Conservation (phyloP, 352 stramenopile genomes). For the Pythium periplocum region DNA sequence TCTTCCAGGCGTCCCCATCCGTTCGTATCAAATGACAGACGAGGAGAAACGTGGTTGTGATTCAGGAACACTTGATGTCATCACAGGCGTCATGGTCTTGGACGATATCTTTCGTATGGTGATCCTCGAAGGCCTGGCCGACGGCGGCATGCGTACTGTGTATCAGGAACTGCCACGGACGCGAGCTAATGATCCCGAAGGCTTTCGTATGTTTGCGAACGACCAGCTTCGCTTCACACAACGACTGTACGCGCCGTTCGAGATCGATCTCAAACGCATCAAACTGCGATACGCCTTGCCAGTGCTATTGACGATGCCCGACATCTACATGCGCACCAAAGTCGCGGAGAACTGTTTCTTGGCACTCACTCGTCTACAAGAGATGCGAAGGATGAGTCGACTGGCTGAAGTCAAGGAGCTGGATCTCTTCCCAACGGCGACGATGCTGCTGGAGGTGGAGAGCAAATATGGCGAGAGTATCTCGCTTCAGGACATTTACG, state of each 20-base stretch:
- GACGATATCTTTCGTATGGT: constrained; percentile 84
- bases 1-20: constrained; percentile 47
- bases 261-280: constrained; percentile 87
- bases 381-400: constrained; percentile 50
- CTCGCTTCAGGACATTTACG: constrained; percentile 84
- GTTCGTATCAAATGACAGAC: constrained; percentile 74
- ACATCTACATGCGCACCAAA: constrained; percentile 89
- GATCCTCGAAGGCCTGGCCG: constrained; percentile 77
- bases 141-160: constrained; percentile 44
- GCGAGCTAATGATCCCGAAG: constrained; percentile 23
- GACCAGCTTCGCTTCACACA: constrained; percentile 61
- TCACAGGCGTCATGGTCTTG: constrained; percentile 86
- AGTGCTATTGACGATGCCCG: constrained; percentile 55
- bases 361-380: constrained; percentile 59
- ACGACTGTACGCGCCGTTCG: constrained; percentile 83
- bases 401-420: constrained; percentile 55
- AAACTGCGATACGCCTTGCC: constrained; percentile 81
- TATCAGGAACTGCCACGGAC: constrained; percentile 33
- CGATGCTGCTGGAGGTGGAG: constrained; percentile 83
- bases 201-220: constrained; percentile 71
- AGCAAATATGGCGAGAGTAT: constrained; percentile 91
- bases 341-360: constrained; percentile 78
- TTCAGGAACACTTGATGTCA: constrained; percentile 62
- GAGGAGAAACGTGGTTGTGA: constrained; percentile 48
- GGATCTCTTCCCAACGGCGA: constrained; percentile 68